Evolutionary conservation across 441 rosid genomes (phyloP).

Genomic region (Manihot esculenta): DNA sequence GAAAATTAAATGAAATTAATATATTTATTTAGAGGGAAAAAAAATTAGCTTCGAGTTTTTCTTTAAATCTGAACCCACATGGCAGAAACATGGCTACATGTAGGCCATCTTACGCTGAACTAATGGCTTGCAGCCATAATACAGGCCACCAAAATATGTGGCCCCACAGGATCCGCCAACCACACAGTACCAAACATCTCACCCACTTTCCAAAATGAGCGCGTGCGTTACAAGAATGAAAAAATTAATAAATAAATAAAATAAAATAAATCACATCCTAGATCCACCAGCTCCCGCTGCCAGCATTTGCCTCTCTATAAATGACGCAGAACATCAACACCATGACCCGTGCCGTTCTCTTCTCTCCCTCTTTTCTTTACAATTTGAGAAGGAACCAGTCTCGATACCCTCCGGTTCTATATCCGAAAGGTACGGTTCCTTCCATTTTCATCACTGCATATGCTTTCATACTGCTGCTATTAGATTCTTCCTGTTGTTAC

Average conservation of each 20-base stretch:
- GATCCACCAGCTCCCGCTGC: not conserved
- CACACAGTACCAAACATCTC: not conserved
- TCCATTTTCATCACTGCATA: not conserved
- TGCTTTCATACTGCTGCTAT: conserved; percentile 5
- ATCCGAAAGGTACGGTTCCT: conserved; percentile 52
- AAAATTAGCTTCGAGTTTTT: too few species aligned
- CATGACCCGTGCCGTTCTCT: conserved; percentile 21
- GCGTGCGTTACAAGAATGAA: not conserved
- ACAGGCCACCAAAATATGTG: not conserved
- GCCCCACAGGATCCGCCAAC: not conserved
- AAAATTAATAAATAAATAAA: not conserved
- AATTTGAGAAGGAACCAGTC: conserved; percentile 24
- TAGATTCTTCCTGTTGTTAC: not conserved
- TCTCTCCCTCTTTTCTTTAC: not conserved
- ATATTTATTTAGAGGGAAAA: too few species aligned
- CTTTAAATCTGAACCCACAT: too few species aligned
- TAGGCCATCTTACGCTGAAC: too few species aligned
- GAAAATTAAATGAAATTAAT: too few species aligned
- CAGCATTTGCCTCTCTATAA: conserved; percentile 20
- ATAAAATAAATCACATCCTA: not conserved
- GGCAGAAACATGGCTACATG: too few species aligned
- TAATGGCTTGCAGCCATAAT: conserved; percentile 48
- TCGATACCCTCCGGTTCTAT: conserved; percentile 29
- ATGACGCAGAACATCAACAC: conserved; percentile 6
- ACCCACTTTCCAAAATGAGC: not conserved